These are phyloP conservation scores for Hemisphaericaspora xylanilytica DNA, from an alignment of 1,139 yeast species.

Conservation along the genomic window DNA sequence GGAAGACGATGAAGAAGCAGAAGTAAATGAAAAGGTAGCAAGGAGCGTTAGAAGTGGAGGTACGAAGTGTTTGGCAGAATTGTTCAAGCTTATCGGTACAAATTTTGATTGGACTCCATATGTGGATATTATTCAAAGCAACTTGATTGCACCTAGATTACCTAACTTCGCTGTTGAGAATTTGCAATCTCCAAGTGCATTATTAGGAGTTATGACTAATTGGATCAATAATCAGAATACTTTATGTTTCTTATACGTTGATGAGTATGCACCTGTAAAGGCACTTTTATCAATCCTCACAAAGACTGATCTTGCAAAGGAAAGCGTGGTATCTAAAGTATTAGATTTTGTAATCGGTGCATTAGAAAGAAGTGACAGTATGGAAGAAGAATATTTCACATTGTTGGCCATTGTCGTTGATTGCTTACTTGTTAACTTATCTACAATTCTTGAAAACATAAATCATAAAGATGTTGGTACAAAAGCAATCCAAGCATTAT, in stretches of 20 bases:
- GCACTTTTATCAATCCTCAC: constrained; percentile 57
- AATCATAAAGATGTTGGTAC: constrained; percentile 51
- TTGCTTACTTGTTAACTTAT: constrained; percentile 51
- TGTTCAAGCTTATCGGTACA: constrained; percentile 50
- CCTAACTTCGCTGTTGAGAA: constrained; percentile 69
- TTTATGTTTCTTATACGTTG: constrained; percentile 52
- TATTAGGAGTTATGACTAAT: constrained; percentile 63
- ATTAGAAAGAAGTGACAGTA: constrained; percentile 34
- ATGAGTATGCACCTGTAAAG: constrained; percentile 52
- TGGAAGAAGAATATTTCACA: constrained; percentile 45
- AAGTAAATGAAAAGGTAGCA: constrained; percentile 43
- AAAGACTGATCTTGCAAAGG: constrained; percentile 56
- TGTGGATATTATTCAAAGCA: constrained; percentile 49
- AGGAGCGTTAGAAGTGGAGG: constrained; percentile 60
- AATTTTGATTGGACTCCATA: constrained; percentile 56
- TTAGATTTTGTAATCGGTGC: constrained; percentile 55
- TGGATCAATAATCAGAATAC: constrained; percentile 57
- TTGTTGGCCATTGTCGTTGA: constrained; percentile 57
- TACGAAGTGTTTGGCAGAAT: constrained; percentile 51
- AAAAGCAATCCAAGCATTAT: constrained; percentile 50
- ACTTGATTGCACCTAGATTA: constrained; percentile 66
- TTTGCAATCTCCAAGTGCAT: constrained; percentile 76
- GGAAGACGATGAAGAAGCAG: constrained; percentile 19
- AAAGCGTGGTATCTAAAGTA: constrained; percentile 56
- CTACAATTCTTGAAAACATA: constrained; percentile 44